These are phyloP conservation scores for Seiridium cupressi DNA, from an alignment of 2,329 filamentous ascomycete species.

Conservation along the genomic window DNA sequence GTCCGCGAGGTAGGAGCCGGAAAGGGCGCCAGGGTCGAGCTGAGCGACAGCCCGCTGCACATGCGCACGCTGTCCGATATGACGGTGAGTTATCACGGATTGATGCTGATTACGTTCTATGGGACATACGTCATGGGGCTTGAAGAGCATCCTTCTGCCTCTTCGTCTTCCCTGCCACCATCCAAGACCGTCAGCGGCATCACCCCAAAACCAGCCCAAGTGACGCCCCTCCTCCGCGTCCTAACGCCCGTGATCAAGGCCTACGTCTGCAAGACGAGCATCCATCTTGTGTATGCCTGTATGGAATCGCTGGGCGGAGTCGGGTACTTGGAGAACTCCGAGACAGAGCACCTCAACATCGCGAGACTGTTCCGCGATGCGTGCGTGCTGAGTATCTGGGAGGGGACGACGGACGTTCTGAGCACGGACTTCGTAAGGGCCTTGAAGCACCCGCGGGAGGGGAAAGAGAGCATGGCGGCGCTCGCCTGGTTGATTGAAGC, in stretches of 20 bases:
- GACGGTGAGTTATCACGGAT: constrained; percentile 41
- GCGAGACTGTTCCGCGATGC: constrained; percentile 65
- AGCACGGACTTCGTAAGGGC: constrained; percentile 49
- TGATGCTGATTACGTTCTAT: constrained; percentile 21
- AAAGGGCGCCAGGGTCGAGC: constrained; percentile 26
- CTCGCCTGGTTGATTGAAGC: constrained; percentile 38
- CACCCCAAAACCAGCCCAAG: constrained; percentile 9
- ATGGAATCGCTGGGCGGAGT: constrained; percentile 67
- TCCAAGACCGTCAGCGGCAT: constrained; percentile 4
- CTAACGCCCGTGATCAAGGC: constrained; percentile 62
- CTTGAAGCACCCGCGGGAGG: constrained; percentile 41
- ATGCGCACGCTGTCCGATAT: constrained; percentile 43
- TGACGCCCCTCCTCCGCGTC: constrained; percentile 46
- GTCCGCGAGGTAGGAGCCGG: constrained; percentile 40
- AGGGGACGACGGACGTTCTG: constrained; percentile 69
- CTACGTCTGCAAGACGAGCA: constrained; percentile 48
- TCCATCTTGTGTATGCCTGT: constrained; percentile 50
- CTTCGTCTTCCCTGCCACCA: neutral
- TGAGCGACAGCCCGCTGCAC: constrained; percentile 42
- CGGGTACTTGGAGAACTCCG: constrained; percentile 62
- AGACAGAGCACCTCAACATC: constrained; percentile 64
- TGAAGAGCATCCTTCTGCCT: constrained; percentile 11
- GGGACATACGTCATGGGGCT: constrained; percentile 42
- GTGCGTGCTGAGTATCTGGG: constrained; percentile 62
- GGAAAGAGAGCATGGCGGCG: constrained; percentile 35